Evolutionary conservation across 2,329 filamentous ascomycete genomes (phyloP), one percentile per base, ranked within the genome.

Genomic region (Calonectria multiphialidica): DNA sequence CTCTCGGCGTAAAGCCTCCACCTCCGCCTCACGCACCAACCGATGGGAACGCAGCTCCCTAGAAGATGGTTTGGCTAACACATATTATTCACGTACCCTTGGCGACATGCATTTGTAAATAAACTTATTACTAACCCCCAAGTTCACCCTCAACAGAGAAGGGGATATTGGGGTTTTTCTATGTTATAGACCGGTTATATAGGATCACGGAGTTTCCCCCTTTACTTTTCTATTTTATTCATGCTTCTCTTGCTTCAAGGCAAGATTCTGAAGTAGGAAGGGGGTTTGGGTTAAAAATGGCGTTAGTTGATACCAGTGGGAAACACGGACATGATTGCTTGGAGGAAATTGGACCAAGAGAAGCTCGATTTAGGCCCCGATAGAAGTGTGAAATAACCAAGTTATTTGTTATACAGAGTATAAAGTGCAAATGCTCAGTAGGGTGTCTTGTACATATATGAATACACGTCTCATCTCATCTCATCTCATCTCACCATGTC

Each of bases 1-100:
- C 90, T 7, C 83, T 94, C 7, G 93, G 91, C 44, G 87, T 87
- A 28, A 82, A 87, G 70, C 77, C 77, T 25, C 72, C 66, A 6
- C 72, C 67, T 6, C 71, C 69, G 12, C 71, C 68, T 7, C 42
- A 72, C 3, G 62, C 50, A 25, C 70, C 73, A 15, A 9, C 50
- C 3, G 55, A 40, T 18, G 62, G 66, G 12, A 49, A 64, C 33
- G 23, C 53, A 49, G 59, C 62, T 45, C 61, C 49, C 25, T 76
- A 72, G 68, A 59, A 40, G 64, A 50, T 55, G 9, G 13, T 25
- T 16, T 10, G 15, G 13, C 15, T 2, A 59, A 49, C 33, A 44
- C 44, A 44, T 10, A 61, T n/a, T 33, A 37, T 16, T 47, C 47
- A 61, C 53, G 18, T 67, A 53, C 28, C 55, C 25, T n/a, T 45